Evolutionary conservation across 1,139 yeast species (phyloP).

Genomic region (Wickerhamiella infanticola): DNA sequence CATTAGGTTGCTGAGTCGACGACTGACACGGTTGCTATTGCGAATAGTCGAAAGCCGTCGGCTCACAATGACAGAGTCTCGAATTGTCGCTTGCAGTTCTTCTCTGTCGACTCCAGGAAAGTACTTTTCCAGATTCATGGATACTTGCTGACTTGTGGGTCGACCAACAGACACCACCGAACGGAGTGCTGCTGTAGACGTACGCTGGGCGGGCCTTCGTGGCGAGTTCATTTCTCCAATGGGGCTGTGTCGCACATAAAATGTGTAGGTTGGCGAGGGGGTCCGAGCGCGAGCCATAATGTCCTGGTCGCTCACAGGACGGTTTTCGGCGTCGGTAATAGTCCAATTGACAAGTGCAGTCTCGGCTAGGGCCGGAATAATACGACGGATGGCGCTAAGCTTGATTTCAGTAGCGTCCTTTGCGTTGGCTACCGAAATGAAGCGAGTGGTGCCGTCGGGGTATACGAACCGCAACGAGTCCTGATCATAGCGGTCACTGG

Average conservation of each 20-base stretch:
- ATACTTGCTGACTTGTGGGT: conserved; percentile 39
- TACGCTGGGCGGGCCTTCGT: neutral
- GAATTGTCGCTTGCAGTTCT: conserved; percentile 62
- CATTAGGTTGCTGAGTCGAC: conserved; percentile 1
- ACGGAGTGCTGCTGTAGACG: neutral
- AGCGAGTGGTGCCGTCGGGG: conserved; percentile 46
- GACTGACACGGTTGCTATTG: conserved; percentile 2
- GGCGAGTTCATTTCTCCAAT: neutral
- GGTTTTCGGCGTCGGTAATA: neutral
- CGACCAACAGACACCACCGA: conserved; percentile 1
- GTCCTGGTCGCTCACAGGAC: neutral
- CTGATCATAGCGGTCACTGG: conserved; percentile 16
- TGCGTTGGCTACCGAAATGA: conserved; percentile 64
- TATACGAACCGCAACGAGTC: conserved; percentile 48
- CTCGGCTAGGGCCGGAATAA: conserved; percentile 16
- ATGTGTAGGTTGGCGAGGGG: neutral
- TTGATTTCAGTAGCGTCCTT: conserved; percentile 70
- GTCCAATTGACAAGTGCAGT: conserved; percentile 3
- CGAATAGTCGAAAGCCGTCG: conserved; percentile 27
- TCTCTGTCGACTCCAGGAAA: conserved; percentile 72
- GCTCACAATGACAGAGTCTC: conserved; percentile 70
- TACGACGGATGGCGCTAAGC: conserved; percentile 46
- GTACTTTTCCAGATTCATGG: conserved; percentile 77
- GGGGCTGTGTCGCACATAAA: neutral
- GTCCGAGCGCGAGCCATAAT: neutral